A percentile compares a stretch with the other conserved stretches of the same genome.
Conservation (phyloP, 805 yeast species). For the Millerozyma miso region DNA sequence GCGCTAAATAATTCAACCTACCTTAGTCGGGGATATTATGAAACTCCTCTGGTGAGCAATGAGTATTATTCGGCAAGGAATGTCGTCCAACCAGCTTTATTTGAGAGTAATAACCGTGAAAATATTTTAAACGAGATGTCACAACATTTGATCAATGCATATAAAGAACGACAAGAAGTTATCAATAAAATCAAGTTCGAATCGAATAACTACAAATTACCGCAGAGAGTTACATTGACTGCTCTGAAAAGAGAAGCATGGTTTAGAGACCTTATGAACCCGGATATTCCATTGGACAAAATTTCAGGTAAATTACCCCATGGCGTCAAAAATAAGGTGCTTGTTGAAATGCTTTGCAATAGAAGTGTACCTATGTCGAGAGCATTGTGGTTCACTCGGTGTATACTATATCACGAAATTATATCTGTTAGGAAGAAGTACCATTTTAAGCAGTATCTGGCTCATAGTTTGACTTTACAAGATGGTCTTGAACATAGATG, state of each 20-base stretch:
- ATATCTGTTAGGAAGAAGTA: slow-evolving; percentile 28
- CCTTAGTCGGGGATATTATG: slow-evolving; percentile 69
- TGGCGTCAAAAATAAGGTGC: slow-evolving; percentile 70
- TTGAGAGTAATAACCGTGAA: slow-evolving; percentile 32
- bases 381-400: slow-evolving; percentile 87
- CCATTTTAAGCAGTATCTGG: slow-evolving; percentile 13
- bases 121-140: slow-evolving; percentile 34
- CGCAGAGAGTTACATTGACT: slow-evolving; percentile 86
- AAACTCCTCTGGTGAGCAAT: slow-evolving; percentile 55
- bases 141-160: slow-evolving; percentile 34
- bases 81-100: slow-evolving; percentile 45
- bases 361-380: slow-evolving; percentile 71
- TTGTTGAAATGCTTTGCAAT: slow-evolving; percentile 68
- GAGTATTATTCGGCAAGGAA: slow-evolving; percentile 71
- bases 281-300: slow-evolving; percentile 58
- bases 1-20: slow-evolving; percentile 44
- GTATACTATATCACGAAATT: slow-evolving; percentile 78
- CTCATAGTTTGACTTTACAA: not conserved
- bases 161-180: slow-evolving; percentile 33
- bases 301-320: slow-evolving; percentile 84
- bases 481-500: slow-evolving; percentile 52
- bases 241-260: slow-evolving; percentile 82
- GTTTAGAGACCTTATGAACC: slow-evolving; percentile 75
- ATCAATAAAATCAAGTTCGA: slow-evolving; percentile 34
- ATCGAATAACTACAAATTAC: slow-evolving; percentile 59